These are phyloP conservation scores for Leishmania tarentolae DNA, from an alignment of 208 protist species.

Conservation along the genomic window DNA sequence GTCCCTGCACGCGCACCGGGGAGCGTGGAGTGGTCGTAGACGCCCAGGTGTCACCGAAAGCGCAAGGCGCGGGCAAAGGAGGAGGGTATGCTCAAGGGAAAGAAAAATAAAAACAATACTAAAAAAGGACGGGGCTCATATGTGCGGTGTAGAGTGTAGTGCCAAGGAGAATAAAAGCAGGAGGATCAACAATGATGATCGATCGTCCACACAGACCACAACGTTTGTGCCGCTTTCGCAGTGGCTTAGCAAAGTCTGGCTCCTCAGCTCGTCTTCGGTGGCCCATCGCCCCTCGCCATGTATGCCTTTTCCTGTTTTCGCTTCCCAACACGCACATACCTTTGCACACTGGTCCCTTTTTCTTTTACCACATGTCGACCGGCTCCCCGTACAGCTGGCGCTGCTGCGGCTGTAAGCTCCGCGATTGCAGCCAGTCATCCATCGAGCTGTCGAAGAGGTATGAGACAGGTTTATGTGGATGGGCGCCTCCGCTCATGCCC, in stretches of 20 bases:
- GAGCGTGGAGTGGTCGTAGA: neutral
- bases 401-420: conserved; percentile 9
- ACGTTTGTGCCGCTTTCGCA: neutral
- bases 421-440: conserved; percentile 20
- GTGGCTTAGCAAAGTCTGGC: neutral
- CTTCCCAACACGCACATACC: neutral
- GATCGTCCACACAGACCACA: neutral
- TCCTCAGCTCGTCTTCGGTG: neutral
- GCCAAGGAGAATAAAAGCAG: neutral
- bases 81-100: no score
- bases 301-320: neutral
- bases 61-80: neutral
- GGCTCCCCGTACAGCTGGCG: conserved; percentile 15
- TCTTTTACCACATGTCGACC: conserved; percentile 16
- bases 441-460: conserved; percentile 36
- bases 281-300: neutral
- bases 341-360: neutral
- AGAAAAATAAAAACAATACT: neutral
- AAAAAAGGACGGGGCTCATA: neutral
- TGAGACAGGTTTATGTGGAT: conserved; percentile 32
- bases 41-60: neutral
- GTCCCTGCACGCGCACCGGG: neutral
- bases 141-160: neutral
- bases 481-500: conserved; percentile 1
- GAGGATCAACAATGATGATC: neutral